These are phyloP conservation scores for Colletotrichum sp. DNA, from an alignment of 2,329 filamentous ascomycete species.

Conservation along the genomic window DNA sequence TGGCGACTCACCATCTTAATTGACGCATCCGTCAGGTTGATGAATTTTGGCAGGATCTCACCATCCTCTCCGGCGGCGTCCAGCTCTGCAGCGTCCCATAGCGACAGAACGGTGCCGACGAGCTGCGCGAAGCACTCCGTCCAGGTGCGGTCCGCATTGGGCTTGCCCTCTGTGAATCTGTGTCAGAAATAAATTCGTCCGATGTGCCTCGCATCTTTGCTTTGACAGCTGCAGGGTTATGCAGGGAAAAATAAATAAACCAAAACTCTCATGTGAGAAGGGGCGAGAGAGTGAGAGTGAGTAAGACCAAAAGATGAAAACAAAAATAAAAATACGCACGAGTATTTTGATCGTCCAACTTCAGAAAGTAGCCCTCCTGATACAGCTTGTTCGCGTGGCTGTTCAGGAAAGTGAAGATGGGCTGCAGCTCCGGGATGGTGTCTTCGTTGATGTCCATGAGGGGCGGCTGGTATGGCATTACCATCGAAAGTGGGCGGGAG, in stretches of 20 bases:
- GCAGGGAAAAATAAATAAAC: background rate
- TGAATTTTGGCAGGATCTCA: constrained; percentile 88
- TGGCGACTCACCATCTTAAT: constrained; percentile 84
- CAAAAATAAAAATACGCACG: constrained; percentile 62
- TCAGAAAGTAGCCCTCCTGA: constrained; percentile 97
- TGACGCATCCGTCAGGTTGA: constrained; percentile 96
- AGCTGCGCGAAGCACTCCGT: constrained; percentile 97
- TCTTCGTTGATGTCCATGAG: constrained; percentile 85
- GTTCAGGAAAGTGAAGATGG: constrained; percentile 93
- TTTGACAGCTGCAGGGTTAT: background rate
- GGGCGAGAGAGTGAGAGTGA: background rate
- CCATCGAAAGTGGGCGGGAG: constrained; percentile 82
- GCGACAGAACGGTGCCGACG: constrained; percentile 89
- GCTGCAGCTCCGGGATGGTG: constrained; percentile 90
- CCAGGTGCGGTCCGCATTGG: constrained; percentile 88
- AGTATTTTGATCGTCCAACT: constrained; percentile 91
- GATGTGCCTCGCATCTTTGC: background rate
- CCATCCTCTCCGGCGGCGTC: constrained; percentile 86
- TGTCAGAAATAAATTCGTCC: background rate
- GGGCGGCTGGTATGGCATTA: constrained; percentile 84
- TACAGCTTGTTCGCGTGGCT: constrained; percentile 96
- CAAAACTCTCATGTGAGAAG: background rate
- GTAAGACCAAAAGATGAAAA: background rate
- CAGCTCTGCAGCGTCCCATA: constrained; percentile 94
- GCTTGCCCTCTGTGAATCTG: constrained; percentile 73